These are phyloP conservation scores for Fusarium torulosum DNA, from an alignment of 2,329 filamentous ascomycete species.

Conservation along the genomic window DNA sequence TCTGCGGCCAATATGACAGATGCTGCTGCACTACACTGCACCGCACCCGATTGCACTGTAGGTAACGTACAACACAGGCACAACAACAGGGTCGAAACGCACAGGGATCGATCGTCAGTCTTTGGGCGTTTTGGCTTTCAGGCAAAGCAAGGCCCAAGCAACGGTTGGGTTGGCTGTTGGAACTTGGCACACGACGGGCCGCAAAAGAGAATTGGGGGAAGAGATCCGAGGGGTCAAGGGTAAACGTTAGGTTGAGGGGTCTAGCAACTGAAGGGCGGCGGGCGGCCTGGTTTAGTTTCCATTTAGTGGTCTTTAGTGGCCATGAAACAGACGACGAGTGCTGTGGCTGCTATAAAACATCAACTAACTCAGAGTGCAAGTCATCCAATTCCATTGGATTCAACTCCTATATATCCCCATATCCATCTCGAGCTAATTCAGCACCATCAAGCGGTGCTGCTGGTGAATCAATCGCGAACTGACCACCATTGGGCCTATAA, in stretches of 20 bases:
- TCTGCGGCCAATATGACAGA: conserved; percentile 10
- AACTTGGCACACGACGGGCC: conserved; percentile 23
- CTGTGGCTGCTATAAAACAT: conserved; percentile 17
- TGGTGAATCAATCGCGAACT: conserved; percentile 25
- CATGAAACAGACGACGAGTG: conserved; percentile 1
- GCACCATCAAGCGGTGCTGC: conserved; percentile 8
- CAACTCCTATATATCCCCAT: conserved; percentile 6
- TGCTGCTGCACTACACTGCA: conserved; percentile 17
- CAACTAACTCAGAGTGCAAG: background rate
- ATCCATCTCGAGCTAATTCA: conserved; percentile 10
- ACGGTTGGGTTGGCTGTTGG: conserved; percentile 11
- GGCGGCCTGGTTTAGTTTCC: conserved; percentile 31
- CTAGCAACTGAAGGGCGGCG: conserved; percentile 23
- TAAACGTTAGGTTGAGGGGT: conserved; percentile 7
- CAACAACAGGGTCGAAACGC: conserved; percentile 33
- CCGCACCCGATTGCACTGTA: background rate
- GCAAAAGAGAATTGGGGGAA: conserved; percentile 18
- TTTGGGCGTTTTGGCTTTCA: conserved; percentile 27
- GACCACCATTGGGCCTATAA: conserved; percentile 7
- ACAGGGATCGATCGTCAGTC: conserved; percentile 26
- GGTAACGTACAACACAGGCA: background rate
- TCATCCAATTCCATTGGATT: no score
- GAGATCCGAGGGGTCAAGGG: conserved; percentile 24
- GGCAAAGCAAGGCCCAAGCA: conserved; percentile 17
- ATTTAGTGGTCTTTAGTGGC: conserved; percentile 13